Conservation (phyloP, 768 basidiomycete species). For the Macrolepiota albuminosa region DNA sequence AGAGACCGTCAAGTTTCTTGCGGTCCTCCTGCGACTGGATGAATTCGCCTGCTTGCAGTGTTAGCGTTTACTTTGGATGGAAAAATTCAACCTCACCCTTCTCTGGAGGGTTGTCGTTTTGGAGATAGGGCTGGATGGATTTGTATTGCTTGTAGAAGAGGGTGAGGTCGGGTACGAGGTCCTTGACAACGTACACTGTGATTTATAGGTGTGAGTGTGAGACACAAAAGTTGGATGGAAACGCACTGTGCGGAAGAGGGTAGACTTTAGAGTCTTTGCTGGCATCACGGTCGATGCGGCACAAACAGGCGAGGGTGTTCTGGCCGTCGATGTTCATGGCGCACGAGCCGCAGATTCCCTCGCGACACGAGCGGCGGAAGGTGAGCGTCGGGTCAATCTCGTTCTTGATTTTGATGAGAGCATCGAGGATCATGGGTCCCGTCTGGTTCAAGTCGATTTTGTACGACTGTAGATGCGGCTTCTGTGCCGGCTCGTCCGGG, state of each 20-base stretch:
- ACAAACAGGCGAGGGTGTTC: slow-evolving; percentile 97
- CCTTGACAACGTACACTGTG: slow-evolving; percentile 97
- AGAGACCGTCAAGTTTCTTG: slow-evolving; percentile 93
- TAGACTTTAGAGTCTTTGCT: slow-evolving; percentile 86
- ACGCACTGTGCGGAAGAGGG: slow-evolving; percentile 93
- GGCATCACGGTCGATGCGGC: slow-evolving; percentile 80
- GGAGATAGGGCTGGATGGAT: slow-evolving; percentile 94
- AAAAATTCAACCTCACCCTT: slow-evolving; percentile 30
- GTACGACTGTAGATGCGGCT: slow-evolving; percentile 89
- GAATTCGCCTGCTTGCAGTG: slow-evolving; percentile 53
- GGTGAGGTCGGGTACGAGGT: slow-evolving; percentile 89
- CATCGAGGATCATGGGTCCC: slow-evolving; percentile 94
- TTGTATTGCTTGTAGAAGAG: slow-evolving; percentile 99
- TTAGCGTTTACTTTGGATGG: not conserved
- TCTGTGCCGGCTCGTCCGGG: slow-evolving; percentile 90
- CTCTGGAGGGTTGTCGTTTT: slow-evolving; percentile 88
- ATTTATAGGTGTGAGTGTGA: not conserved
- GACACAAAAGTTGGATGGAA: not conserved
- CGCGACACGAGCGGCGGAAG: slow-evolving; percentile 89
- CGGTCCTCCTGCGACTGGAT: slow-evolving; percentile 89
- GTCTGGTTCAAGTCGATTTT: slow-evolving; percentile 89
- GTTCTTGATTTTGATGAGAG: slow-evolving; percentile 99
- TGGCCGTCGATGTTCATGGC: slow-evolving; percentile 99
- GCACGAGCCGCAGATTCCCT: slow-evolving; percentile 97
- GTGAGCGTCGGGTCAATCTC: slow-evolving; percentile 96